Evolutionary conservation across 2,329 filamentous ascomycete genomes (phyloP).

Genomic region (Fusarium drepaniforme): DNA sequence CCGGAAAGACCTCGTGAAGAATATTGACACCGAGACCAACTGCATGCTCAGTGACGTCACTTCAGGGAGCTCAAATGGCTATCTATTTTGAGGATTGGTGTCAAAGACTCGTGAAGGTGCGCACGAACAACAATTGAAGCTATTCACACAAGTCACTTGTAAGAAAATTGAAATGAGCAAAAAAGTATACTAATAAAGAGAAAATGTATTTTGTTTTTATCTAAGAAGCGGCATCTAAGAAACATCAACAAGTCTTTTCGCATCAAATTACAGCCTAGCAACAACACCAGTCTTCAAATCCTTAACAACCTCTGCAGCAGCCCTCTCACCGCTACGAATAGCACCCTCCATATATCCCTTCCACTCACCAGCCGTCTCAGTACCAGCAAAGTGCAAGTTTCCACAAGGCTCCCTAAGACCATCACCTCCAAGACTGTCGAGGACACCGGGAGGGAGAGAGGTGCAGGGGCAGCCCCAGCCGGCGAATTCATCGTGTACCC

Average conservation of each 20-base stretch:
- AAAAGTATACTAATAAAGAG: not conserved
- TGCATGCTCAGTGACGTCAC: not conserved
- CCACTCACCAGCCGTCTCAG: slow-evolving; percentile 41
- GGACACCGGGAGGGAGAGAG: slow-evolving; percentile 52
- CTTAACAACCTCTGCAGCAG: slow-evolving; percentile 36
- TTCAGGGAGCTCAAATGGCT: too few relatives aligned
- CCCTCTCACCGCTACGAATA: slow-evolving; percentile 35
- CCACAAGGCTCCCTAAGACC: slow-evolving; percentile 46
- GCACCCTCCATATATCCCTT: slow-evolving; percentile 46
- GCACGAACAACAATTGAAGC: not conserved
- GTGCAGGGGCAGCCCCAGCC: slow-evolving; percentile 57
- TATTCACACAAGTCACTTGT: not conserved
- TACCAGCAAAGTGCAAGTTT: slow-evolving; percentile 42
- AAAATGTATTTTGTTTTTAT: not conserved
- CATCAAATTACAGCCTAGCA: slow-evolving; percentile 11
- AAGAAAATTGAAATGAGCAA: not conserved
- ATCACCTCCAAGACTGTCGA: slow-evolving; percentile 48
- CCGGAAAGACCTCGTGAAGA: not conserved
- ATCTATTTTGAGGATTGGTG: not conserved
- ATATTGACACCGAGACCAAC: not conserved
- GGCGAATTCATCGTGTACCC: slow-evolving; percentile 52
- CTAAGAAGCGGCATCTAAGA: not conserved
- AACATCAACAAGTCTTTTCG: not conserved
- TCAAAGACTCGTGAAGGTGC: not conserved
- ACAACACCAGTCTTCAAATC: slow-evolving; percentile 16